These are phyloP conservation scores for Juglanconis juglandina DNA, from an alignment of 2,329 filamentous ascomycete genomes.

Conservation along the genomic window DNA sequence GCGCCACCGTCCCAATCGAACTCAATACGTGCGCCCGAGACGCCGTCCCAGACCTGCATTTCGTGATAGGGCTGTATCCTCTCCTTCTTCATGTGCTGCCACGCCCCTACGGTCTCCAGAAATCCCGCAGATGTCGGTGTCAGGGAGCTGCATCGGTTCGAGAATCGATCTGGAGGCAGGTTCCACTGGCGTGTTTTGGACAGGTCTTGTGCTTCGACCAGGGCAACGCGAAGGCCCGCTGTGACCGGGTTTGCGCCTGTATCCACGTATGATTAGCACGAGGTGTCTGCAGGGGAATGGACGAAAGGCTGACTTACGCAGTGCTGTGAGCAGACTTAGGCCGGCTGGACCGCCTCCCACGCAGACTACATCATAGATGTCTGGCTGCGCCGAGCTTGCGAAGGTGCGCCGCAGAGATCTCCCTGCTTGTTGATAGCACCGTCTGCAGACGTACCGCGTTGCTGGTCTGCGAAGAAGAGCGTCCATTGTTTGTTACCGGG, in stretches of 20 bases:
- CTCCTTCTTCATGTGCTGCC: conserved; percentile 68
- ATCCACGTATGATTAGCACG: not conserved
- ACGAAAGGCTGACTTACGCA: conserved; percentile 52
- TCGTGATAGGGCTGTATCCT: conserved; percentile 86
- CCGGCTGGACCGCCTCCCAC: conserved; percentile 88
- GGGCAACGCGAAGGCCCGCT: conserved; percentile 73
- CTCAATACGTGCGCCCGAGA: conserved; percentile 80
- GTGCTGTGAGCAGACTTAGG: conserved; percentile 73
- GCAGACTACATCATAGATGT: conserved; percentile 91
- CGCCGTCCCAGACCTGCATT: conserved; percentile 98
- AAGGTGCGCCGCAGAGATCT: conserved; percentile 36
- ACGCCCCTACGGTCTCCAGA: conserved; percentile 78
- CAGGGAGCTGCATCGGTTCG: conserved; percentile 92
- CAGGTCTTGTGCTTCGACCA: conserved; percentile 88
- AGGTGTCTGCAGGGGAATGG: not conserved
- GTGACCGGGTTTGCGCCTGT: conserved; percentile 75
- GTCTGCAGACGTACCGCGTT: conserved; percentile 42
- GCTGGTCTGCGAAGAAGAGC: conserved; percentile 20
- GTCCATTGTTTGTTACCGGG: conserved; percentile 21
- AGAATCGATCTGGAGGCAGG: conserved; percentile 67
- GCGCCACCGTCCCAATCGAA: conserved; percentile 68
- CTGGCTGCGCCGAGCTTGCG: conserved; percentile 46
- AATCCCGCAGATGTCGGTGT: conserved; percentile 86
- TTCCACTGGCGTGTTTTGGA: conserved; percentile 64
- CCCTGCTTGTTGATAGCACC: conserved; percentile 40